A percentile compares a stretch with the other conserved stretches of the same genome.
Conservation (phyloP, 371 early-diverging fungal species). For the Zychaea mexicana region DNA sequence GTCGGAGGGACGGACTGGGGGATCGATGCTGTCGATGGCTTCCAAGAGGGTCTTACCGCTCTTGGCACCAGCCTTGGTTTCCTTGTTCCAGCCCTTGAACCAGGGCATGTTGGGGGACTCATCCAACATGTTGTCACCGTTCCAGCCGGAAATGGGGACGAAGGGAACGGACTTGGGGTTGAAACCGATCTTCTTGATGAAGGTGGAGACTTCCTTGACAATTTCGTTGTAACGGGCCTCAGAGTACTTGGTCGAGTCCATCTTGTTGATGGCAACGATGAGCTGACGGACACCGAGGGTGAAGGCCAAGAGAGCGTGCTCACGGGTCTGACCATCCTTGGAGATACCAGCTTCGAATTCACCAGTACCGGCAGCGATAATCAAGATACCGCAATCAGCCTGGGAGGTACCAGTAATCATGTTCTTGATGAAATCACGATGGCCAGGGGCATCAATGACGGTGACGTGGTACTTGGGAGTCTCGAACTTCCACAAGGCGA, state of each 20-base stretch:
- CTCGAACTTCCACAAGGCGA: slow-evolving; percentile 97
- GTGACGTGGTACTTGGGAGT: slow-evolving; percentile 94
- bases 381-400: slow-evolving; percentile 77
- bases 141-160: slow-evolving; percentile 98
- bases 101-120: slow-evolving; percentile 92
- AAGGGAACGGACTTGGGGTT: slow-evolving; percentile 89
- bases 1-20: slow-evolving; percentile 89
- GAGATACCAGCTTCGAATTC: slow-evolving; percentile 99
- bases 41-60: slow-evolving; percentile 92
- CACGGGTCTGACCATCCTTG: slow-evolving; percentile 96
- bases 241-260: slow-evolving; percentile 58
- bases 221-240: slow-evolving; percentile 78
- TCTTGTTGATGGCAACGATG: slow-evolving; percentile 98
- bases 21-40: slow-evolving; percentile 93
- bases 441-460: slow-evolving; percentile 99
- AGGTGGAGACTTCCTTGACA: slow-evolving; percentile 88
- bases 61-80: slow-evolving; percentile 76
- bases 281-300: slow-evolving; percentile 96
- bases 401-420: slow-evolving; percentile 99
- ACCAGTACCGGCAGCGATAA: slow-evolving; percentile 90
- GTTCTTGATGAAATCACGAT: slow-evolving; percentile 99
- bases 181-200: slow-evolving; percentile 95
- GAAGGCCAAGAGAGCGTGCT: slow-evolving; percentile 97
- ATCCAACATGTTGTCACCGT: slow-evolving; percentile 97
- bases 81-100: slow-evolving; percentile 97